A percentile compares a stretch with the other conserved stretches of the same genome.
These are phyloP conservation scores for Verbascum thapsus DNA, from an alignment of 257 asterid genomes.

Conservation along the genomic window DNA sequence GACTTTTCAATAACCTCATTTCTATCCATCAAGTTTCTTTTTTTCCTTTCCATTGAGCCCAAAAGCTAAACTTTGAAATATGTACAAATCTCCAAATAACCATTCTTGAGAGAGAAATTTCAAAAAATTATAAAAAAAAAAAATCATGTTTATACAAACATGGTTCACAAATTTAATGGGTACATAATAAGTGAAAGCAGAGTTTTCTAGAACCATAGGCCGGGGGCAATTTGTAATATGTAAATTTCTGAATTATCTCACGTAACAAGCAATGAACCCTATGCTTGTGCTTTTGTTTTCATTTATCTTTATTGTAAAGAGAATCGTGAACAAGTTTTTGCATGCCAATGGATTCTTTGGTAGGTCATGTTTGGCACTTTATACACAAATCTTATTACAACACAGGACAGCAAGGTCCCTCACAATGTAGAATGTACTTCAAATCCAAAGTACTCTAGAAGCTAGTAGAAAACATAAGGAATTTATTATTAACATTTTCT, in stretches of 20 bases:
- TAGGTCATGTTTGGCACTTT: slow-evolving; percentile 29
- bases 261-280: slow-evolving; percentile 19
- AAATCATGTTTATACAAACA: too few relatives aligned
- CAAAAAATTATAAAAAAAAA: too few relatives aligned
- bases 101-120: too few relatives aligned
- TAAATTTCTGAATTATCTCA: neutral
- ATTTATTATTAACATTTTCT: neutral
- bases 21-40: too few relatives aligned
- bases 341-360: slow-evolving; percentile 34
- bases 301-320: slow-evolving; percentile 9
- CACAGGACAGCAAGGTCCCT: too few relatives aligned
- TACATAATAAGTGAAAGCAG: too few relatives aligned
- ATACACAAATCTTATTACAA: slow-evolving; percentile 27
- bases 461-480: slow-evolving; percentile 8
- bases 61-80: too few relatives aligned
- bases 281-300: neutral
- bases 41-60: too few relatives aligned
- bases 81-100: too few relatives aligned
- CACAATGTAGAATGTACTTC: too few relatives aligned
- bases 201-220: neutral
- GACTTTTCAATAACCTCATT: too few relatives aligned
- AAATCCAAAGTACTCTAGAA: slow-evolving; percentile 30
- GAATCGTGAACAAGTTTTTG: slow-evolving; percentile 34
- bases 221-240: slow-evolving; percentile 6
- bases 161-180: too few relatives aligned